Percentiles rank a stretch among this genome's conserved stretches.
These are phyloP conservation scores for Cinchona pubescens DNA, from an alignment of 257 asterid species.

Conservation along the genomic window DNA sequence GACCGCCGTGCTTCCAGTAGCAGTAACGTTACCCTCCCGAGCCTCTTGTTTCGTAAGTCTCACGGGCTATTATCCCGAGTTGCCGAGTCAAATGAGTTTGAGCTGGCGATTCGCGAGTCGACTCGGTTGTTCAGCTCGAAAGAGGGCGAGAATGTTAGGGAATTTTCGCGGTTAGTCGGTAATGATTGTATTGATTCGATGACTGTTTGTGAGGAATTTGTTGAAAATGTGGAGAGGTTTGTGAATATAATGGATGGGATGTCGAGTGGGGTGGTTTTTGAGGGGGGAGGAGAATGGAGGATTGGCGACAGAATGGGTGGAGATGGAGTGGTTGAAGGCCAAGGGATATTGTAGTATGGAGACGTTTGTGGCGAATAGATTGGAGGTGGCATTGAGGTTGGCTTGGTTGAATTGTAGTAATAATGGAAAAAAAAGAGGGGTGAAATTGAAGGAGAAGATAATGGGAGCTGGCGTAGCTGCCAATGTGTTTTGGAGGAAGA, in stretches of 20 bases:
- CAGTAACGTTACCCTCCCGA: conserved; percentile 64
- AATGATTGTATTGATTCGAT: conserved; percentile 45
- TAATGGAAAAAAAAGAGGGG: conserved; percentile 67
- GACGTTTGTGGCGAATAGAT: conserved; percentile 65
- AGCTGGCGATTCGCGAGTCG: conserved; percentile 47
- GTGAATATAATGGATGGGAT: conserved; percentile 55
- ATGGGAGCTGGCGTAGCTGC: conserved; percentile 61
- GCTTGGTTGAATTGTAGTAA: conserved; percentile 71
- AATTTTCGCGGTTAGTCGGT: conserved; percentile 17
- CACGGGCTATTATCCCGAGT: conserved; percentile 59
- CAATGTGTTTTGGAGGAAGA: conserved; percentile 93
- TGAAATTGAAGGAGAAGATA: conserved; percentile 70
- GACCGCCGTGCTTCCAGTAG: conserved; percentile 18
- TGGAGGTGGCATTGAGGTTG: conserved; percentile 79
- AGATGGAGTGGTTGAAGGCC: conserved; percentile 80
- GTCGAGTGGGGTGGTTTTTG: conserved; percentile 67
- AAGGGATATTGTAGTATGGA: conserved; percentile 83
- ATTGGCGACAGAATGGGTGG: conserved; percentile 73
- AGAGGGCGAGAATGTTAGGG: conserved; percentile 50
- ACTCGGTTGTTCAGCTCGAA: conserved; percentile 65
- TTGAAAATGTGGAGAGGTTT: conserved; percentile 53
- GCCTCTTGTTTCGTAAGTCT: conserved; percentile 70
- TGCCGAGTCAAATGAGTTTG: conserved; percentile 41
- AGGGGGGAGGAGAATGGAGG: conserved; percentile 72
- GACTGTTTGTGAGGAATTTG: conserved; percentile 61